Evolutionary conservation across 768 basidiomycete genomes (phyloP).

Genomic region (Phaeotremella skinneri): DNA sequence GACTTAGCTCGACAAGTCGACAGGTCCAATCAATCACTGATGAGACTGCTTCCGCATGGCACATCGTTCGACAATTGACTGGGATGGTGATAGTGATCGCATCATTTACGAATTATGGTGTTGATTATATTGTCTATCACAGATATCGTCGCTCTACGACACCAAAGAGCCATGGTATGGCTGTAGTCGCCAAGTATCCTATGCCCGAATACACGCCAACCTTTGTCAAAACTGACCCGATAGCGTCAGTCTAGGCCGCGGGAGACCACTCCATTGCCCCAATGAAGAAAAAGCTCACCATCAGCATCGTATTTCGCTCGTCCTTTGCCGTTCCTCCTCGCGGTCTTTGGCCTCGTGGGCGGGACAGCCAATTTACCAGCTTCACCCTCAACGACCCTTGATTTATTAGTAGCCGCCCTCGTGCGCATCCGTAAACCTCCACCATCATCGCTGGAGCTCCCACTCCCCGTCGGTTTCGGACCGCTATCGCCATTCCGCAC

Average conservation of each 20-base stretch:
- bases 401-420: background rate
- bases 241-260: conserved; percentile 23
- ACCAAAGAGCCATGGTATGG: conserved; percentile 56
- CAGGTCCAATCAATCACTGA: too few relatives aligned
- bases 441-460: background rate
- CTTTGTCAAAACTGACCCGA: conserved; percentile 71
- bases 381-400: too few relatives aligned
- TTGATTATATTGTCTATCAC: background rate
- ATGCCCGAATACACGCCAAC: conserved; percentile 88
- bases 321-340: conserved; percentile 24
- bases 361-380: conserved; percentile 37
- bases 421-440: background rate
- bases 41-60: too few relatives aligned
- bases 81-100: too few relatives aligned
- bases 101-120: too few relatives aligned
- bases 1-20: too few relatives aligned
- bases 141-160: conserved; percentile 20
- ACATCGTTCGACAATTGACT: too few relatives aligned
- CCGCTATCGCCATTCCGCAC: background rate
- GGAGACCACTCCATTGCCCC: background rate
- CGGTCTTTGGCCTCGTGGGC: background rate
- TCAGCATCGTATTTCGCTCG: conserved; percentile 78
- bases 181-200: conserved; percentile 63
- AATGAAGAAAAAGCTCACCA: conserved; percentile 56
- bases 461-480: background rate